phyloP scores from a whole-genome alignment of 257 asterid species.

The Voacanga thouarsii region DNA sequence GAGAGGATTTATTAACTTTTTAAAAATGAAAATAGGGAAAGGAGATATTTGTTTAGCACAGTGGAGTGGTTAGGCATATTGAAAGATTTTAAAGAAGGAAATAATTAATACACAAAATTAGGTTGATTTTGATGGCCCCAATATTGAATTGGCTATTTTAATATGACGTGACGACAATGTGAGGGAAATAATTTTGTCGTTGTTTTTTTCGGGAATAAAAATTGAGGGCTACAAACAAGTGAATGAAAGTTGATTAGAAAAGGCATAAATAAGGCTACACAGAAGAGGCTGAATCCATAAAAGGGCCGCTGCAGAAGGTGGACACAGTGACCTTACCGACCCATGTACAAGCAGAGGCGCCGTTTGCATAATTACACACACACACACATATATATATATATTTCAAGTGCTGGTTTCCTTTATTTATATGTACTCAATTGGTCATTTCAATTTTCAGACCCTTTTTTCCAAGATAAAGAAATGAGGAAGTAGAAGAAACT shows the following conservation, averaged over 20 bases:
- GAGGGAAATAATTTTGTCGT: neutral
- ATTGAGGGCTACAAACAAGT: neutral
- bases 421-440: neutral
- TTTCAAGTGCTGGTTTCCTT: neutral
- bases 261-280: conserved; percentile 3
- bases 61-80: neutral
- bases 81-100: neutral
- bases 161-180: neutral
- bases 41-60: too few relatives aligned
- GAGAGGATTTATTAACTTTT: neutral
- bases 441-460: neutral
- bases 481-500: neutral
- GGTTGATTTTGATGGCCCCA: conserved; percentile 3
- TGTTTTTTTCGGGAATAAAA: neutral
- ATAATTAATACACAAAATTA: neutral
- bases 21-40: neutral
- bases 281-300: neutral
- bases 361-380: neutral
- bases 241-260: neutral
- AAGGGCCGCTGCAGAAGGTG: conserved; percentile 6
- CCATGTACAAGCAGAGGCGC: neutral
- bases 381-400: too few relatives aligned
- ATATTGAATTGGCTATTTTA: neutral
- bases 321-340: conserved; percentile 11
- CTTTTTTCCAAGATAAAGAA: neutral